phyloP scores from a whole-genome alignment of 305 asterid genomes.

The Fraxinus sp. region DNA sequence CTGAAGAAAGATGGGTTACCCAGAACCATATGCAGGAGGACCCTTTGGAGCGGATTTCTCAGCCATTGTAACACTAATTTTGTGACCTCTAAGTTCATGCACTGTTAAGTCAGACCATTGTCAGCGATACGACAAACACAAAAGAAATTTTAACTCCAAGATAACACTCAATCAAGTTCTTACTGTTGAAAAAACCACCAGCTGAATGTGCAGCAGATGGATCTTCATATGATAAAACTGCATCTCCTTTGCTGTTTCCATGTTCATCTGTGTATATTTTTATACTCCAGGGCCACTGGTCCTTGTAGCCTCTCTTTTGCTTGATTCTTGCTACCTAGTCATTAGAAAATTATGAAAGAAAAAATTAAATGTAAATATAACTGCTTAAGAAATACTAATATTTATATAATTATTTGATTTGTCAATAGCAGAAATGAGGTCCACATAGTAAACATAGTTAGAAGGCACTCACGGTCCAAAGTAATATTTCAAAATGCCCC shows the following conservation, averaged over 20 bases:
- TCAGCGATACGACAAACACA: not conserved
- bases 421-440: not conserved
- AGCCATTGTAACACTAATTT: slow-evolving; percentile 88
- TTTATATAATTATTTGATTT: not conserved
- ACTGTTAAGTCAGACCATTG: slow-evolving; percentile 37
- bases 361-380: not conserved
- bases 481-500: not conserved
- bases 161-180: slow-evolving; percentile 15
- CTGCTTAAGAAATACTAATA: not conserved
- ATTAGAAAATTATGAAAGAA: not conserved
- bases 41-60: slow-evolving; percentile 94
- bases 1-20: slow-evolving; percentile 43
- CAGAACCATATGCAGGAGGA: slow-evolving; percentile 67
- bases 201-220: slow-evolving; percentile 99
- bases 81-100: slow-evolving; percentile 82
- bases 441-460: not conserved
- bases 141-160: not conserved
- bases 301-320: slow-evolving; percentile 97
- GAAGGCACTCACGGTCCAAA: not conserved
- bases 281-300: slow-evolving; percentile 99
- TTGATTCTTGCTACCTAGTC: slow-evolving; percentile 92
- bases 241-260: slow-evolving; percentile 98
- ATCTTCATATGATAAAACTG: slow-evolving; percentile 90
- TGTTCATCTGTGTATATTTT: slow-evolving; percentile 89
- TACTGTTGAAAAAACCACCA: slow-evolving; percentile 93